Evolutionary conservation across 148 eudicot species (phyloP).

Genomic region (Camellia granthamiana): DNA sequence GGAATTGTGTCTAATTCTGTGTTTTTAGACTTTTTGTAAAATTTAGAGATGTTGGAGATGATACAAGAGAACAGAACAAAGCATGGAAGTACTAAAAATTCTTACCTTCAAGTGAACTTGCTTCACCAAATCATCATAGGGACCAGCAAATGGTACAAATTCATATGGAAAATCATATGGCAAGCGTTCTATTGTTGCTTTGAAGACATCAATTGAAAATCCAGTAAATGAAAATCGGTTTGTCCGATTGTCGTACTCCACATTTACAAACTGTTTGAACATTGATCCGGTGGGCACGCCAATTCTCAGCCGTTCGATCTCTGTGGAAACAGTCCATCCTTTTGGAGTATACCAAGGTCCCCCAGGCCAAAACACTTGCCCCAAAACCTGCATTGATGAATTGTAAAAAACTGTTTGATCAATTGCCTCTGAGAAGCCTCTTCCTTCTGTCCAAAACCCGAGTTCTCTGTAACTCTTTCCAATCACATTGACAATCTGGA

Average conservation of each 20-base stretch:
- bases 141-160: constrained; percentile 12
- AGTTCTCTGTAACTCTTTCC: constrained; percentile 20
- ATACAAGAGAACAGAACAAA: no score
- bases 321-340: constrained; percentile 21
- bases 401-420: neutral
- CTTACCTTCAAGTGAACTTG: constrained; percentile 21
- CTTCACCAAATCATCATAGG: constrained; percentile 17
- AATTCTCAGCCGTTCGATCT: constrained; percentile 5
- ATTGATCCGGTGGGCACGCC: constrained; percentile 24
- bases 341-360: constrained; percentile 13
- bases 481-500: constrained; percentile 22
- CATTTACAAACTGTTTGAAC: constrained; percentile 15
- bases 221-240: constrained; percentile 5
- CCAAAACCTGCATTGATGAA: constrained; percentile 16
- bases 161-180: constrained; percentile 16
- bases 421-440: constrained; percentile 17
- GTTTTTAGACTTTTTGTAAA: no score
- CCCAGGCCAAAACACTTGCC: constrained; percentile 21
- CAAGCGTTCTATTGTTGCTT: constrained; percentile 3
- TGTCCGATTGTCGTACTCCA: neutral
- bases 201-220: constrained; percentile 23
- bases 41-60: no score
- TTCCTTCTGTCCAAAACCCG: constrained; percentile 27
- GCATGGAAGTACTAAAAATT: no score
- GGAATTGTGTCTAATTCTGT: no score